Base-by-base conservation (phyloP, 768 basidiomycete genomes). In the Dioszegia hungarica region DNA sequence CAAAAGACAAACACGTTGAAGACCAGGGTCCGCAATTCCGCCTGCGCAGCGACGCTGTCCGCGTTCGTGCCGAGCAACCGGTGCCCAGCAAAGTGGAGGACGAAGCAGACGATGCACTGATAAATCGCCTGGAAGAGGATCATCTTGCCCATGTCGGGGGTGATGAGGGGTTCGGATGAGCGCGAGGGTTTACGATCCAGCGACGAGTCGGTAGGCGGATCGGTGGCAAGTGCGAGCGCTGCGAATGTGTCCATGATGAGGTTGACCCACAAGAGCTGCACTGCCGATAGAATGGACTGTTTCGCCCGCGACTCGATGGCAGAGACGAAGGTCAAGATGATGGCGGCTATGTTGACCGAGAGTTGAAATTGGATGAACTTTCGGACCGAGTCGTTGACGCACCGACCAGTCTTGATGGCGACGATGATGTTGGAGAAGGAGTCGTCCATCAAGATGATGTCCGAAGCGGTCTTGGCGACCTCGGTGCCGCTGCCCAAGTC, bases 371-470 rank as follows among this genome's bases (percentile, higher is more conserved):
- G 94, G 57, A 99, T 73, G 79, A 98, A 99, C 79, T 98, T 99
- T 73, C 87, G 85, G 48, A 98, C 95, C 0, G 93, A 85, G 69
- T 99, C 95, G 75, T 97, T 99, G 61, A 99, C 94, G 68, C 91
- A 94, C 46, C 95, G 89, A 40, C 95, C 95, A 94, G 94, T 98
- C 81, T 94, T 92, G 66, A 98, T 95, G 54, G 95, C 95, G 66
- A 90, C 87, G 64, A 97, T 90, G 68, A 99, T 93, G 1, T 90
- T 93, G 3, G 90, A 79, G 73, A 99, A 98, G 29, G 74, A 67
- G 48, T 76, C 77, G 55, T 77, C 75, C 93, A 95, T 95, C 38
- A 97, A 84, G 67, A 98, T 93, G 71, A 99, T 95, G 68, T 99
- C 95, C 6, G 94, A 97, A 1, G 95, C 95, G 76, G 95, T 93